phyloP scores from a whole-genome alignment of 257 asterid species.

The Petrea volubilis region DNA sequence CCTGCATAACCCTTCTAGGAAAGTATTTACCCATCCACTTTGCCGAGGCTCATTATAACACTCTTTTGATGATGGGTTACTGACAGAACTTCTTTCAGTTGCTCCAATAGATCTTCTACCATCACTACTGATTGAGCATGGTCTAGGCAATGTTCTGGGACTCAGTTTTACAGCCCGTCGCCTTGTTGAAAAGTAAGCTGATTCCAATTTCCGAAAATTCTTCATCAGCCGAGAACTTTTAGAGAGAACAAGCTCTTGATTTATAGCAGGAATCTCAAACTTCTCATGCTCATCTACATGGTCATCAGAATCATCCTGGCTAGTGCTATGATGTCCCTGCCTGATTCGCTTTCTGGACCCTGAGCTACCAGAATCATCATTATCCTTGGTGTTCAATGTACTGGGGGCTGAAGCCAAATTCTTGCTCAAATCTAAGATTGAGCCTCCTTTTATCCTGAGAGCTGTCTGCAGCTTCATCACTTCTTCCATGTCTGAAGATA shows the following conservation, averaged over 20 bases:
- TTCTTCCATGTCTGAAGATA: slow-evolving; percentile 83
- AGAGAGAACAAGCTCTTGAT: slow-evolving; percentile 48
- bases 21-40: slow-evolving; percentile 73
- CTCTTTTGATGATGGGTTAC: slow-evolving; percentile 64
- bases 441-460: slow-evolving; percentile 49
- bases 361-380: slow-evolving; percentile 58
- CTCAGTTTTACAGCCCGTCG: slow-evolving; percentile 46
- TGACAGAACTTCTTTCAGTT: slow-evolving; percentile 75
- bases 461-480: slow-evolving; percentile 59
- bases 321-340: slow-evolving; percentile 38
- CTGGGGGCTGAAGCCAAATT: slow-evolving; percentile 38
- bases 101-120: slow-evolving; percentile 52
- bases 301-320: slow-evolving; percentile 36
- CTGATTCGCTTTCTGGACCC: slow-evolving; percentile 75
- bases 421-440: slow-evolving; percentile 42
- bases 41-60: slow-evolving; percentile 44
- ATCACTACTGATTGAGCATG: slow-evolving; percentile 45
- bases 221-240: slow-evolving; percentile 74
- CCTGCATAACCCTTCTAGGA: slow-evolving; percentile 81
- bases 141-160: slow-evolving; percentile 43
- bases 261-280: slow-evolving; percentile 37
- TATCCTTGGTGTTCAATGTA: slow-evolving; percentile 35
- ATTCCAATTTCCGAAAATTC: slow-evolving; percentile 77
- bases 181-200: slow-evolving; percentile 75
- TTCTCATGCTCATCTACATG: slow-evolving; percentile 35